phyloP scores from a whole-genome alignment of 345 rosid species.

The Sonneratia caseolaris region DNA sequence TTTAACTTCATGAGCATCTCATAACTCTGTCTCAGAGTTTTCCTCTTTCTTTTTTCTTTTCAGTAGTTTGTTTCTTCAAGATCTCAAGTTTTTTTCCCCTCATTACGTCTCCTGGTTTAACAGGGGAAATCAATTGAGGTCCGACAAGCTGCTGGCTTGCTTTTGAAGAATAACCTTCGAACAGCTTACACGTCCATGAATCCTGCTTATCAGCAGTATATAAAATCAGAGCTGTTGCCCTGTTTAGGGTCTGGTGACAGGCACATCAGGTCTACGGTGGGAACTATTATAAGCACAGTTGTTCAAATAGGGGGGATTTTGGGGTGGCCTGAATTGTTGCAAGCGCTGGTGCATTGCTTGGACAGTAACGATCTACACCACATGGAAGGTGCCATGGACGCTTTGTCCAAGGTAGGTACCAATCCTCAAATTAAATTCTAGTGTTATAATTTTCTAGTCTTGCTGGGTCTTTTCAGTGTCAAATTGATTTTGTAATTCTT shows the following conservation, averaged over 20 bases:
- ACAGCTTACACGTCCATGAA: conserved; percentile 54
- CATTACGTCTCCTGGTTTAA: conserved; percentile 1
- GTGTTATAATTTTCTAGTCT: neutral
- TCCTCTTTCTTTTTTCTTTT: no score
- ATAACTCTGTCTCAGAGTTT: no score
- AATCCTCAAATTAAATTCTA: neutral
- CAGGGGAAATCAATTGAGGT: conserved; percentile 81
- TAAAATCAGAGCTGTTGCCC: conserved; percentile 73
- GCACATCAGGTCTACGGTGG: conserved; percentile 82
- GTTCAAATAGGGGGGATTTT: conserved; percentile 58
- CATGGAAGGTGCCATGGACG: conserved; percentile 99
- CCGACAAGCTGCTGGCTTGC: conserved; percentile 96
- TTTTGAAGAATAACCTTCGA: conserved; percentile 78
- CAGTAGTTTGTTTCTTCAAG: neutral
- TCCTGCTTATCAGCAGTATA: conserved; percentile 50
- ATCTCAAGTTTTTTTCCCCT: neutral
- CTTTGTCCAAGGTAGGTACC: conserved; percentile 67
- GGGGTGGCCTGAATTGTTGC: conserved; percentile 86
- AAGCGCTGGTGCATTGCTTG: conserved; percentile 70
- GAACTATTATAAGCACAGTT: conserved; percentile 73
- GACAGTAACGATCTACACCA: conserved; percentile 79
- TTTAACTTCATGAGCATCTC: no score
- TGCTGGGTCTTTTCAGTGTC: neutral
- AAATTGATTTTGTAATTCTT: no score
- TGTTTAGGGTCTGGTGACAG: conserved; percentile 87